Conservation (phyloP, 257 asterid genomes). For the Ocimum tenuiflorum region DNA sequence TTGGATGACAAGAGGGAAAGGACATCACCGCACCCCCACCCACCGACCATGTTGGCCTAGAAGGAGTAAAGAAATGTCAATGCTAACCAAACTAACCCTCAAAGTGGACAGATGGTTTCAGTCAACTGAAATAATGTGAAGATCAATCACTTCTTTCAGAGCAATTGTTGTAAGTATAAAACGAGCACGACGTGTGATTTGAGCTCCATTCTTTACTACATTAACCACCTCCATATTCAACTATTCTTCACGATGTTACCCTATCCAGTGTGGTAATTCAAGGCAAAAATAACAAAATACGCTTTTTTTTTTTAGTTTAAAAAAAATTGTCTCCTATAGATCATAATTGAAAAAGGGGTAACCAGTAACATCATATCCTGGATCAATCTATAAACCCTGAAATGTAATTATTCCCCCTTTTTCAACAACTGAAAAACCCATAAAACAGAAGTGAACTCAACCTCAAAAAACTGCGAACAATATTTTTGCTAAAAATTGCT, state of each 20-base stretch:
- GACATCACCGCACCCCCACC: constrained; percentile 1
- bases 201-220: neutral
- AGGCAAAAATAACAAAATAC: neutral
- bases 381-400: neutral
- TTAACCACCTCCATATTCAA: neutral
- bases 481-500: neutral
- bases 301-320: no score
- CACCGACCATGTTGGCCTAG: neutral
- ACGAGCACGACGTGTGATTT: neutral
- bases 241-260: neutral
- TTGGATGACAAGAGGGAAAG: neutral
- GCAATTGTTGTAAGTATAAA: neutral
- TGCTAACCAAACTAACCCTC: neutral
- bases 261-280: neutral
- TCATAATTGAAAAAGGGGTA: neutral
- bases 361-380: neutral
- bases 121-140: neutral
- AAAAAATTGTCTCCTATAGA: neutral
- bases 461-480: neutral
- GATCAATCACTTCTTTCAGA: neutral
- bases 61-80: neutral
- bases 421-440: neutral
- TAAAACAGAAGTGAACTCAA: neutral
- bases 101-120: neutral
- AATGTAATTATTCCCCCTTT: neutral